Percentiles rank a stretch among this genome's conserved stretches.
These are phyloP conservation scores for Linnemannia zychae DNA, from an alignment of 192 early-diverging fungal genomes.

Conservation along the genomic window DNA sequence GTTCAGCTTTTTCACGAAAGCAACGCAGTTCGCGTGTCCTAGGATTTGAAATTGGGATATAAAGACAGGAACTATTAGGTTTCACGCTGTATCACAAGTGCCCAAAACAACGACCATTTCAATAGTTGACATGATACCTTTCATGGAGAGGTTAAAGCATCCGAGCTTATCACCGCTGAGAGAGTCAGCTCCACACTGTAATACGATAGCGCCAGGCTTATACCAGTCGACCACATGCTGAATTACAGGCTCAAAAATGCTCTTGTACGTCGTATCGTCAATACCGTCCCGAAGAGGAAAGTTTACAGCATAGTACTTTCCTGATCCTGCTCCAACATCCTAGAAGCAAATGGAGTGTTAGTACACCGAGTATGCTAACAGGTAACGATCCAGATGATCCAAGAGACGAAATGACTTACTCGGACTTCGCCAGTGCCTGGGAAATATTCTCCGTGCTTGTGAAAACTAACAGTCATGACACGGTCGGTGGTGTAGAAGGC, in stretches of 20 bases:
- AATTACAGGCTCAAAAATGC: constrained; percentile 86
- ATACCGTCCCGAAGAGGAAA: constrained; percentile 96
- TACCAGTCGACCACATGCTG: constrained; percentile 93
- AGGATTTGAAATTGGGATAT: neutral
- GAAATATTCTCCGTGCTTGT: constrained; percentile 99
- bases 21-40: constrained; percentile 93
- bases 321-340: constrained; percentile 93
- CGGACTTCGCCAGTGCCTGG: constrained; percentile 97
- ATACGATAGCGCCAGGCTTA: constrained; percentile 90
- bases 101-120: neutral
- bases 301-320: constrained; percentile 95
- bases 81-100: no score
- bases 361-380: neutral
- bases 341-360: constrained; percentile 27
- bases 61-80: constrained; percentile 4
- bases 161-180: constrained; percentile 94
- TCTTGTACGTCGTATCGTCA: constrained; percentile 92
- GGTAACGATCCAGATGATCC: neutral
- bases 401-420: constrained; percentile 57
- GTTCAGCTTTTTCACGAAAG: constrained; percentile 92
- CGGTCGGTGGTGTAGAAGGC: constrained; percentile 99
- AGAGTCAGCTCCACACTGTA: constrained; percentile 98
- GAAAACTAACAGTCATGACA: constrained; percentile 99
- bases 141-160: constrained; percentile 94
- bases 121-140: constrained; percentile 53